Evolutionary conservation across 169 alveolate genomes (phyloP).

Genomic region (Toxoplasma gondii): DNA sequence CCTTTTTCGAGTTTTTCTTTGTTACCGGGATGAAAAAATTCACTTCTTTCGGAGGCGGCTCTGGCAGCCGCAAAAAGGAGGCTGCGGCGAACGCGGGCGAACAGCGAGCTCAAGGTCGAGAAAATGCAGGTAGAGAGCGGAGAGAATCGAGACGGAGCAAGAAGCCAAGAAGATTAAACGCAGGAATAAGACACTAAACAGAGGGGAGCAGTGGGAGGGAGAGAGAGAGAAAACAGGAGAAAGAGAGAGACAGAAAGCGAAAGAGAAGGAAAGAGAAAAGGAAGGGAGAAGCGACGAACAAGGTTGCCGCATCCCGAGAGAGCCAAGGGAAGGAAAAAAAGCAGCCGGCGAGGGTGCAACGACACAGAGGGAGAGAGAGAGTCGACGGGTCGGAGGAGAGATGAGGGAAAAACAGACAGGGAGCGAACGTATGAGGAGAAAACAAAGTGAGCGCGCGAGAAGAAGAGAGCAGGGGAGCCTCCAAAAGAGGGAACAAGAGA

Average conservation of each 20-base stretch:
- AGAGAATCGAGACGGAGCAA: neutral
- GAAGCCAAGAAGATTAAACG: neutral
- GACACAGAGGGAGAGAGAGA: too few relatives aligned
- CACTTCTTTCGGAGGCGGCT: constrained; percentile 25
- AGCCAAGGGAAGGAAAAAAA: neutral
- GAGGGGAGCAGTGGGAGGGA: neutral
- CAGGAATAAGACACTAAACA: neutral
- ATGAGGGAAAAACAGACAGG: neutral
- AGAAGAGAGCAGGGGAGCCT: neutral
- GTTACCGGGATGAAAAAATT: neutral
- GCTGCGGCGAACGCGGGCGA: neutral
- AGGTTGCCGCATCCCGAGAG: neutral
- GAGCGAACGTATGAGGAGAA: neutral
- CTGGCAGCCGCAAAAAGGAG: constrained; percentile 10
- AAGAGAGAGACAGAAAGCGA: neutral
- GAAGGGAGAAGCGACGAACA: neutral
- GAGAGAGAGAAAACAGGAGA: neutral
- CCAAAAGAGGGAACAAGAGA: neutral
- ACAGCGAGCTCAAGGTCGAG: too few relatives aligned
- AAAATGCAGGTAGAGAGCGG: neutral
- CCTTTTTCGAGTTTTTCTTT: neutral
- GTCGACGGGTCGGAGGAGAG: too few relatives aligned
- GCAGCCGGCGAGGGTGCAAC: neutral
- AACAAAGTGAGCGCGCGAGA: neutral
- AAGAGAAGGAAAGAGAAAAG: neutral